Conservation (phyloP, 106 monocot species). For the Phalaenopsis equestris region DNA sequence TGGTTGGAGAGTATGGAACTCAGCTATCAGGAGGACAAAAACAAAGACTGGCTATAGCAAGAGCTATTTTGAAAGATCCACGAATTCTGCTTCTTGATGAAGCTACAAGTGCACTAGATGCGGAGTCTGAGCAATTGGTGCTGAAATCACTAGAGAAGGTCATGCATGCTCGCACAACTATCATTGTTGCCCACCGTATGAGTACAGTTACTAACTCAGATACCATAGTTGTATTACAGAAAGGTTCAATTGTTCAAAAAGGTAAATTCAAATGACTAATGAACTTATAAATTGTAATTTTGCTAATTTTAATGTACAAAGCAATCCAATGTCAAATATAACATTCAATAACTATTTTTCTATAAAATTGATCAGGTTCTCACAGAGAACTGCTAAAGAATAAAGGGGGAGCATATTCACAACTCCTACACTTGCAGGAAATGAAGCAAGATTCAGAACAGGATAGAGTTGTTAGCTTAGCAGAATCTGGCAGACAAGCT, state of each 20-base stretch:
- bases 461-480: not conserved
- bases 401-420: conserved; percentile 8
- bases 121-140: conserved; percentile 28
- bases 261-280: conserved; percentile 11
- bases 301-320: too few species aligned
- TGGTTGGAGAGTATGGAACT: conserved; percentile 27
- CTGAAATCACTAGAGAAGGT: conserved; percentile 31
- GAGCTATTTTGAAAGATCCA: conserved; percentile 35
- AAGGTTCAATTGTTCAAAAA: conserved; percentile 28
- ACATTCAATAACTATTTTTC: not conserved
- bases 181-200: conserved; percentile 36
- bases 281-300: not conserved
- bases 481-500: conserved; percentile 7
- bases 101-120: conserved; percentile 25
- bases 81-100: conserved; percentile 34
- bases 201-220: conserved; percentile 24
- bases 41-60: conserved; percentile 30
- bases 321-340: not conserved
- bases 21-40: conserved; percentile 27
- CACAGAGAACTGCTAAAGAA: conserved; percentile 5
- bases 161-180: conserved; percentile 27
- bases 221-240: conserved; percentile 22
- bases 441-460: conserved; percentile 9
- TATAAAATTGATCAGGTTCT: conserved; percentile 7
- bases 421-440: conserved; percentile 10